Evolutionary conservation across 2,329 filamentous ascomycete species (phyloP).

Genomic region (Cladophialophora chaetospira): DNA sequence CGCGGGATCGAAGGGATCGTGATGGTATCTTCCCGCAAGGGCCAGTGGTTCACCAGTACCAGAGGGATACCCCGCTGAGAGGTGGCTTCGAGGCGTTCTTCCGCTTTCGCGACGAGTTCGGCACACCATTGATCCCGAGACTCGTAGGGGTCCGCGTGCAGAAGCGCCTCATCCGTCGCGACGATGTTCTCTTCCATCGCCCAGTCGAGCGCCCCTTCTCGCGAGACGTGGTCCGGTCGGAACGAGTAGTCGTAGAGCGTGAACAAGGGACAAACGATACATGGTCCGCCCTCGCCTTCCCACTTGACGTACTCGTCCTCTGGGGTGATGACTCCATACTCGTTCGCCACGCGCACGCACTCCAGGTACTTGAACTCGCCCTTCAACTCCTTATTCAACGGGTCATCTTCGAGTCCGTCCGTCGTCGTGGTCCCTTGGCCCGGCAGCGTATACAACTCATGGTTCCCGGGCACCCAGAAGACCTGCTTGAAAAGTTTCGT

Average conservation of each 20-base stretch:
- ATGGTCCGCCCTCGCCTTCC: slow-evolving; percentile 54
- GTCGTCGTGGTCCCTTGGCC: slow-evolving; percentile 10
- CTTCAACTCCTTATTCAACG: slow-evolving; percentile 37
- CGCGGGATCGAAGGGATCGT: slow-evolving; percentile 31
- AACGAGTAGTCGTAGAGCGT: slow-evolving; percentile 64
- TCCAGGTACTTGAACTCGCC: slow-evolving; percentile 59
- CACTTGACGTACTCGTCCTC: slow-evolving; percentile 59
- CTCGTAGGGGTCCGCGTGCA: slow-evolving; percentile 32
- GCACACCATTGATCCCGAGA: slow-evolving; percentile 31
- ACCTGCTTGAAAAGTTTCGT: slow-evolving; percentile 34
- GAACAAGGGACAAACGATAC: slow-evolving; percentile 58
- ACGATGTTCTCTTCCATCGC: slow-evolving; percentile 32
- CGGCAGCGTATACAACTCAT: slow-evolving; percentile 59
- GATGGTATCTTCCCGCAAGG: slow-evolving; percentile 31
- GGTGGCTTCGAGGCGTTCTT: slow-evolving; percentile 26
- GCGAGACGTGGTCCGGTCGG: slow-evolving; percentile 51
- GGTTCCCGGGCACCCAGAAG: slow-evolving; percentile 59
- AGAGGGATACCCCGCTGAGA: slow-evolving; percentile 24
- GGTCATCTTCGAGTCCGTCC: slow-evolving; percentile 19
- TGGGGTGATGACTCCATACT: slow-evolving; percentile 57
- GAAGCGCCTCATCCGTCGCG: slow-evolving; percentile 32
- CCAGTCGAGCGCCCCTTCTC: slow-evolving; percentile 46
- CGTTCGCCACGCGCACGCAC: slow-evolving; percentile 56
- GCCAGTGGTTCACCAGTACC: slow-evolving; percentile 34
- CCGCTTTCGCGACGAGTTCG: slow-evolving; percentile 24